Evolutionary conservation across 805 yeast genomes (phyloP).

Genomic region (Cyberlindnera mississippiensis): DNA sequence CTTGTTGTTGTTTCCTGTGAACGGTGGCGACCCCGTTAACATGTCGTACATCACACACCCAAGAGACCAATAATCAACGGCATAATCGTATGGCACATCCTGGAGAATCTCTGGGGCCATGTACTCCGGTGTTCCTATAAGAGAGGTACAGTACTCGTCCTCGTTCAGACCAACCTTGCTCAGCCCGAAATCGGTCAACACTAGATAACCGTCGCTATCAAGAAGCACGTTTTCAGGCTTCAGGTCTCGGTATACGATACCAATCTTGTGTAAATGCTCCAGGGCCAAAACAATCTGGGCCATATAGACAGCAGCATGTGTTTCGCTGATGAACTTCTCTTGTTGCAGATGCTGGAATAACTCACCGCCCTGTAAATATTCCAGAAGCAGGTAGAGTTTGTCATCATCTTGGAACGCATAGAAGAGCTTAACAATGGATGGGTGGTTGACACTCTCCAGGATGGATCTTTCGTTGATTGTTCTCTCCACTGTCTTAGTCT

Average conservation of each 20-base stretch:
- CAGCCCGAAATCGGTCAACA: conserved; percentile 92
- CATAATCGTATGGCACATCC: conserved; percentile 72
- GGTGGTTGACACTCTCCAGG: conserved; percentile 65
- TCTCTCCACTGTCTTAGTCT: conserved; percentile 56
- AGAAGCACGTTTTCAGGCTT: conserved; percentile 93
- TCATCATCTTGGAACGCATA: conserved; percentile 81
- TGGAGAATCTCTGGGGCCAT: conserved; percentile 88
- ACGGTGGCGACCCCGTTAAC: conserved; percentile 84
- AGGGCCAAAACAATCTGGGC: conserved; percentile 91
- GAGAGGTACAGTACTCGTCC: conserved; percentile 71
- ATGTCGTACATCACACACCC: conserved; percentile 80
- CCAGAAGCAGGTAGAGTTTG: conserved; percentile 70
- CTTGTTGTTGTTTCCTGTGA: conserved; percentile 77
- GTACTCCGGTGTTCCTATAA: conserved; percentile 77
- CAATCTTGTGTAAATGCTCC: conserved; percentile 91
- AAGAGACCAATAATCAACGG: conserved; percentile 90
- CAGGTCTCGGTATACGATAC: conserved; percentile 91
- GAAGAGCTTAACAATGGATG: conserved; percentile 74
- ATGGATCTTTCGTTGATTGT: conserved; percentile 79
- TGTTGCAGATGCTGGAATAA: conserved; percentile 91
- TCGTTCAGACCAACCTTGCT: conserved; percentile 64
- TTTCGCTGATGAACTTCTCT: conserved; percentile 89
- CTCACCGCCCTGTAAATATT: conserved; percentile 89
- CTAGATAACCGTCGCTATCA: conserved; percentile 94
- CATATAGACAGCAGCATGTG: conserved; percentile 88